Evolutionary conservation across 805 yeast species (phyloP).

Genomic region (Metschnikowia gruessii): DNA sequence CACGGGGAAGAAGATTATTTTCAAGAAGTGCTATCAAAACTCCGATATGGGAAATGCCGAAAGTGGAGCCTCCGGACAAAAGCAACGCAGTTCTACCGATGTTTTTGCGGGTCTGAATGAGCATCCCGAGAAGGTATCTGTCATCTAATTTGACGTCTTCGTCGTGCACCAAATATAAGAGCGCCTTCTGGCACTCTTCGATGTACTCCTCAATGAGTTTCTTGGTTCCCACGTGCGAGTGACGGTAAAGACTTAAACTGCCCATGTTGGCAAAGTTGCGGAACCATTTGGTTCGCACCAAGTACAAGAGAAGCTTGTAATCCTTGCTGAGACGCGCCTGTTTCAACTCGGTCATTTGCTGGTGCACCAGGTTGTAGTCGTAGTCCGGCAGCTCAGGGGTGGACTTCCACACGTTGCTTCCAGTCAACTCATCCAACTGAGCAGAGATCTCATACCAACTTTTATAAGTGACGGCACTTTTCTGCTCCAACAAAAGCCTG

Average conservation of each 20-base stretch:
- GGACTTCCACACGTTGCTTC: constrained; percentile 71
- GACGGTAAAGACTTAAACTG: constrained; percentile 69
- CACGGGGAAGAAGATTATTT: constrained; percentile 72
- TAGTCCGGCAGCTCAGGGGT: constrained; percentile 61
- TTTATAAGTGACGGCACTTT: constrained; percentile 40
- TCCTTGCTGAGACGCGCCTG: constrained; percentile 58
- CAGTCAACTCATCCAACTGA: constrained; percentile 60
- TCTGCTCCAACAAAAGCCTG: constrained; percentile 29
- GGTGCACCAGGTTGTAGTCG: constrained; percentile 62
- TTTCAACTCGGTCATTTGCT: constrained; percentile 53
- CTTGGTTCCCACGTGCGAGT: constrained; percentile 85
- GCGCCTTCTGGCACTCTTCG: constrained; percentile 60
- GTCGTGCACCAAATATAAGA: constrained; percentile 40
- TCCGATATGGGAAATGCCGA: constrained; percentile 91
- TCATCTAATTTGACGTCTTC: constrained; percentile 54
- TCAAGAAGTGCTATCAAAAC: constrained; percentile 78
- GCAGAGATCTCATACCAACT: constrained; percentile 69
- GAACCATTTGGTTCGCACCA: constrained; percentile 80
- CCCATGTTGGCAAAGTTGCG: constrained; percentile 88
- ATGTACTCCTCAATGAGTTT: constrained; percentile 77
- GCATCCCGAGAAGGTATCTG: constrained; percentile 66
- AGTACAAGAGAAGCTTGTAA: constrained; percentile 58
- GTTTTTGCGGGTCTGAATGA: constrained; percentile 84
- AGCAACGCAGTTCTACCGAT: constrained; percentile 93
- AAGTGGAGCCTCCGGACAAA: constrained; percentile 94